Percentiles rank a stretch among this genome's conserved stretches.
Evolutionary conservation across 371 early-diverging fungal genomes (phyloP).

Genomic region (Mucor velutinosus): DNA sequence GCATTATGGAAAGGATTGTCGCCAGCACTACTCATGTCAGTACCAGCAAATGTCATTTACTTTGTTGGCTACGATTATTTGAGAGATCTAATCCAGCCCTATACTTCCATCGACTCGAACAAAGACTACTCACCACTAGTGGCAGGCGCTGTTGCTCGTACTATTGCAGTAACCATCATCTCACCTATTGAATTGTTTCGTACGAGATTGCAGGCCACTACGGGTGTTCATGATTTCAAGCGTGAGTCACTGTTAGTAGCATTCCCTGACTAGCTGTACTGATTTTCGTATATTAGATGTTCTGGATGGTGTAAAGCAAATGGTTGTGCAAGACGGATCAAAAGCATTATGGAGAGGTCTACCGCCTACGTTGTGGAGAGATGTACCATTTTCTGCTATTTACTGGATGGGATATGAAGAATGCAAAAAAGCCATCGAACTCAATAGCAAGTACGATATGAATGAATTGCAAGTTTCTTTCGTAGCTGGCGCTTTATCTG

Average conservation of each 20-base stretch:
- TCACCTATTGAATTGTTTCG: constrained; percentile 92
- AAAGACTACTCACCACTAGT: constrained; percentile 66
- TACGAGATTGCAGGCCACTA: constrained; percentile 82
- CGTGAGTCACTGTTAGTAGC: constrained; percentile 20
- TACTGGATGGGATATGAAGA: constrained; percentile 94
- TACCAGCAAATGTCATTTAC: constrained; percentile 92
- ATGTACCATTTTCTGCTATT: constrained; percentile 89
- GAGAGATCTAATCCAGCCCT: constrained; percentile 47
- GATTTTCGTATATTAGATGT: constrained; percentile 38
- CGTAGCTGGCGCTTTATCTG: constrained; percentile 74
- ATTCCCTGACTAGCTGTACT: not conserved
- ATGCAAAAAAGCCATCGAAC: constrained; percentile 39
- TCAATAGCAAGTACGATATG: constrained; percentile 5
- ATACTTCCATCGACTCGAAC: not conserved
- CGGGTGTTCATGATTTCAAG: constrained; percentile 49
- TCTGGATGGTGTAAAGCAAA: constrained; percentile 59
- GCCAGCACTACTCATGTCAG: constrained; percentile 85
- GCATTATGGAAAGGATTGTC: constrained; percentile 88
- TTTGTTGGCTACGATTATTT: constrained; percentile 93
- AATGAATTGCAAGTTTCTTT: constrained; percentile 61
- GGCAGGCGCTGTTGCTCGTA: constrained; percentile 83
- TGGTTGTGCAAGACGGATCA: constrained; percentile 65
- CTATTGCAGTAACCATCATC: constrained; percentile 76
- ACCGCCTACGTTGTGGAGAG: constrained; percentile 90
- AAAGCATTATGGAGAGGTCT: constrained; percentile 85